Percentiles rank a stretch among this genome's conserved stretches.
Evolutionary conservation across 257 asterid genomes (phyloP).

Genomic region (Solanum rostratum): DNA sequence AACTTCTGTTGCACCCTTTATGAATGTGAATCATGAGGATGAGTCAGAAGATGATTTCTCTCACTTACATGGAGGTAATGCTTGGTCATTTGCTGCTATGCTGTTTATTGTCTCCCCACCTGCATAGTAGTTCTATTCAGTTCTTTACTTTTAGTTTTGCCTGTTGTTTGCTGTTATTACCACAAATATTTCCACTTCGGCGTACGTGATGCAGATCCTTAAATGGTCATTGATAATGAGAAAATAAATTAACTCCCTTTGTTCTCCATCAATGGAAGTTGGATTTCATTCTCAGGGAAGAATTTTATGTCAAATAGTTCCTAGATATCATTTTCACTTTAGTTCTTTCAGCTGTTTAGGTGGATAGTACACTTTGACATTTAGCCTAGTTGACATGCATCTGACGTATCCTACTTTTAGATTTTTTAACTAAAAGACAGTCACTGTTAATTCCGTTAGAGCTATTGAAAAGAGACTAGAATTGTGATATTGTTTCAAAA

Average conservation of each 20-base stretch:
- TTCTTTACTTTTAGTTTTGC: not conserved
- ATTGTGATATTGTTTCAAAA: not conserved
- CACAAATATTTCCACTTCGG: not conserved
- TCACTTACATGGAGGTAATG: conserved; percentile 67
- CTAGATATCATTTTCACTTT: not conserved
- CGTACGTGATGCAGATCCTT: not conserved
- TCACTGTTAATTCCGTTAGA: not conserved
- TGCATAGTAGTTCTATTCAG: not conserved
- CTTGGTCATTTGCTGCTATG: not conserved
- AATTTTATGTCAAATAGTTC: not conserved
- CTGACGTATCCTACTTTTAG: not conserved
- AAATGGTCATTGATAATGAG: not conserved
- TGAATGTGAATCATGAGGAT: conserved; percentile 84
- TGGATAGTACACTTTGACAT: not conserved
- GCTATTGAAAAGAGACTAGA: not conserved
- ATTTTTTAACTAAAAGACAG: not conserved
- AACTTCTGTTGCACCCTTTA: conserved; percentile 54
- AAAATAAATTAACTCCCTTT: not conserved
- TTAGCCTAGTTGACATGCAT: not conserved
- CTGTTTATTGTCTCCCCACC: not conserved
- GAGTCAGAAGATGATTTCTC: conserved; percentile 89
- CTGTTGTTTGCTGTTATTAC: not conserved
- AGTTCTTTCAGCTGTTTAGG: not conserved
- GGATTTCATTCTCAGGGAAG: not conserved
- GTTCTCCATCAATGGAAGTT: not conserved